Evolutionary conservation across 768 basidiomycete genomes (phyloP), one percentile per base, ranked within the genome.

Genomic region (Naganishia vishniacii): DNA sequence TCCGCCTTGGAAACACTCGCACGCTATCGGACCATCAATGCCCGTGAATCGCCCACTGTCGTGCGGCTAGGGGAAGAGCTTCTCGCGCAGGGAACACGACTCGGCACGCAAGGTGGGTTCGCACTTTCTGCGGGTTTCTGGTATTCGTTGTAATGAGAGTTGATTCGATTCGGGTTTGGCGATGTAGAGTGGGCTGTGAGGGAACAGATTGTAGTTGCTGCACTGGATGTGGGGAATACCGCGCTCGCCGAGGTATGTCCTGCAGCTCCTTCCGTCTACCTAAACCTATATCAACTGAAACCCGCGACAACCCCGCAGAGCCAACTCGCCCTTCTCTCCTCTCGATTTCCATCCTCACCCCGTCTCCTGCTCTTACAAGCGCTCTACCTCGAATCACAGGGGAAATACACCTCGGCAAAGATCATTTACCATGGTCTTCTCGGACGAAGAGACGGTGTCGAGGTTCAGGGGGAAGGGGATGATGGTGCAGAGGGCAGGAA

Each of bases 131-230:
- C n/a, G n/a, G n/a, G n/a, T n/a, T n/a, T 32, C 47, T 0, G 16
- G 11, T 2, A 42, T 45, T 15, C 15, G 31, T 7, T 8, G 9
- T 40, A 13, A 56, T 29, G 2, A 47, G 8, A 32, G 28, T 59
- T 25, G 4, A 15, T 32, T n/a, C n/a, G n/a, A n/a, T n/a, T n/a
- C n/a, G n/a, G 32, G 9, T 1, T 42, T 26, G 7, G 13, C 18
- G 26, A 3, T 26, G 23, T 46, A 76, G 77, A 78, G 71, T 77
- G 74, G 73, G 67, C 70, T 25, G 67, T 77, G 4, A 48, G 76
- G 18, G 77, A 78, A 59, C 77, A 78, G 58, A 58, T 76, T 18
- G 73, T 69, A n/a, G 71, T 77, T 20, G 75, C 75, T 18, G 75
- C 75, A 4, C 44, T 77, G 28, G 75, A 77, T 65, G 46, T 74